Conservation (phyloP, 1,284 basidiomycete genomes). For the Boletus austroedulis region DNA sequence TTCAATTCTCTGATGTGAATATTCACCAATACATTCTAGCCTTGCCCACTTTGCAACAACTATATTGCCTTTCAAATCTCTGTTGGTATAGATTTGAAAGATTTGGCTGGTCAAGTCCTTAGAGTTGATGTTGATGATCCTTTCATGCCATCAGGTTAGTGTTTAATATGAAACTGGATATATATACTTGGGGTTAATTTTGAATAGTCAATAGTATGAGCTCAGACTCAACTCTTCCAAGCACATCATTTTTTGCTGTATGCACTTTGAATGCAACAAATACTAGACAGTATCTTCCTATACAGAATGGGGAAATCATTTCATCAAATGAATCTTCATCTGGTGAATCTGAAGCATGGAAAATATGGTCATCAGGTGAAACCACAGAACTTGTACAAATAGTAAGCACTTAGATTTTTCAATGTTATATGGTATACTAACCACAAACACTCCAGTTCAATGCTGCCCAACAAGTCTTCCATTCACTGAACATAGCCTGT, state of each 20-base stretch:
- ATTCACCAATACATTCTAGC: not conserved
- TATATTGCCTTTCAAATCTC: constrained; percentile 1
- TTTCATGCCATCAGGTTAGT: not conserved
- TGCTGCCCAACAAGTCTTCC: not conserved
- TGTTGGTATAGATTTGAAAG: constrained; percentile 1
- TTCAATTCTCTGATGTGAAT: not conserved
- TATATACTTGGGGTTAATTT: not conserved
- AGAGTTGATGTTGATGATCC: not conserved
- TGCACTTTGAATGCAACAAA: not conserved
- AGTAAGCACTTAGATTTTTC: not conserved
- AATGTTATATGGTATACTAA: not conserved
- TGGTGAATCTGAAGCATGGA: not conserved
- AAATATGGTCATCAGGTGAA: not conserved
- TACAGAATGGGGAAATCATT: not conserved
- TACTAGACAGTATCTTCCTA: not conserved
- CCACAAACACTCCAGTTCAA: not conserved
- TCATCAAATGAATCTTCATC: not conserved
- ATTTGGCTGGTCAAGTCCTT: not conserved
- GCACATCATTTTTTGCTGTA: not conserved
- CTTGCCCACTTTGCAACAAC: not conserved
- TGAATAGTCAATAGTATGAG: not conserved
- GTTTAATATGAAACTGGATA: not conserved
- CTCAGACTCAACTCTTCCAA: not conserved
- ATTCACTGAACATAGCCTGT: not conserved
- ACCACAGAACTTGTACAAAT: not conserved